phyloP scores from a whole-genome alignment of 441 rosid species.

The Syzygium syzygioides region DNA sequence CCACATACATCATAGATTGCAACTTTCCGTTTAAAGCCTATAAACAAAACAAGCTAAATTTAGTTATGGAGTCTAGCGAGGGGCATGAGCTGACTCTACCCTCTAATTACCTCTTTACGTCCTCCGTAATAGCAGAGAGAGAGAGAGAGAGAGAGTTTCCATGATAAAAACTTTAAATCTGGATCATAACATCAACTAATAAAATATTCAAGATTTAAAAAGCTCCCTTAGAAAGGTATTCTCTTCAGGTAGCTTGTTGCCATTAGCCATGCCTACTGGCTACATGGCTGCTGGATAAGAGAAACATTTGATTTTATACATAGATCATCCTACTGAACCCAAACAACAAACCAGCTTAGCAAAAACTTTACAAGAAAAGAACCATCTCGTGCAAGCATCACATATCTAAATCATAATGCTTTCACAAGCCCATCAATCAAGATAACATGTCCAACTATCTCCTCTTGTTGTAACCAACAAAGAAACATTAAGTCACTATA shows the following conservation, averaged over 20 bases:
- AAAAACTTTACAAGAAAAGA: not conserved
- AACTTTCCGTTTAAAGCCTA: not conserved
- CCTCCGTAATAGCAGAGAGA: not conserved
- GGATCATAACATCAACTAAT: not conserved
- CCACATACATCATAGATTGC: not conserved
- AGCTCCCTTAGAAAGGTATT: not conserved
- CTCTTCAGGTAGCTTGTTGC: not conserved
- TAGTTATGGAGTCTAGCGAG: not conserved
- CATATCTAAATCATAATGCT: not conserved
- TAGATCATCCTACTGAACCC: not conserved
- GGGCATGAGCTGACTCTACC: not conserved
- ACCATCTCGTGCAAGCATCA: not conserved
- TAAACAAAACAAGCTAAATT: not conserved
- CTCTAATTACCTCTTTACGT: not conserved
- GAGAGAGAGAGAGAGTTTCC: not conserved
- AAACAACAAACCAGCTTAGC: not conserved
- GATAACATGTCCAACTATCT: not conserved
- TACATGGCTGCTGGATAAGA: not conserved
- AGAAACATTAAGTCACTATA: not conserved
- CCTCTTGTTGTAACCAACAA: not conserved
- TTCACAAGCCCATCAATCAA: not conserved
- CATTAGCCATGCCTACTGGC: not conserved
- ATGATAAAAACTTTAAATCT: not conserved
- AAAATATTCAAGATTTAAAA: not conserved
- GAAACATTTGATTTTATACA: not conserved